Conservation (phyloP, 2,329 filamentous ascomycete genomes). For the Ceratocystis eucalypticola region DNA sequence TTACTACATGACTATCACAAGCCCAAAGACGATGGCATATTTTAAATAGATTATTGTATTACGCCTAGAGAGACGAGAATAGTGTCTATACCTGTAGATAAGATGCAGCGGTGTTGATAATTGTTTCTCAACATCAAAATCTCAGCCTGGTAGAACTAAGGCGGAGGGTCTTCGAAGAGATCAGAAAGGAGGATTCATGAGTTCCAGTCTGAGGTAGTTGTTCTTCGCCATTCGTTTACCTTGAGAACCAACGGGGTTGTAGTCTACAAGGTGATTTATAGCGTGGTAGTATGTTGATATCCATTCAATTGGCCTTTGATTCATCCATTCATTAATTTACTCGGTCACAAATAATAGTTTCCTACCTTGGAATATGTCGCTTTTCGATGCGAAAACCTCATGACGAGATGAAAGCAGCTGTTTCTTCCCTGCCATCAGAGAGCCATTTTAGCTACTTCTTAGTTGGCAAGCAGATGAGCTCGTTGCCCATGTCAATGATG, state of each 20-base stretch:
- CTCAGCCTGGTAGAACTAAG: conserved; percentile 48
- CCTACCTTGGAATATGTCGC: no score
- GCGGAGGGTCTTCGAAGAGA: conserved; percentile 71
- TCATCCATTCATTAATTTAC: neutral
- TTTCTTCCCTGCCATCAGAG: neutral
- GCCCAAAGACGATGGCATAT: neutral
- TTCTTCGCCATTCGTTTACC: conserved; percentile 93
- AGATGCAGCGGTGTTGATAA: neutral
- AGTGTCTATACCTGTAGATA: neutral
- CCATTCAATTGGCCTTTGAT: neutral
- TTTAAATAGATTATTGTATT: conserved; percentile 9
- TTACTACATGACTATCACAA: neutral
- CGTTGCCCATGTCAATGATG: no score
- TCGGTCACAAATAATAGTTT: neutral
- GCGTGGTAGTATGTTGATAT: neutral
- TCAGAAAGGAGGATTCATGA: conserved; percentile 38
- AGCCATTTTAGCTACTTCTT: neutral
- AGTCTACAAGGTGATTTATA: conserved; percentile 20
- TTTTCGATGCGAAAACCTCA: no score
- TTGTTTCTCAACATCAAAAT: conserved; percentile 83
- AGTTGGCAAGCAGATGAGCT: no score
- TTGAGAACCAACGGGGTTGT: conserved; percentile 55
- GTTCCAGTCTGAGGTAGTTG: conserved; percentile 35
- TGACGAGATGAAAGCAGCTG: neutral
- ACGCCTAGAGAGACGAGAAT: neutral